Conservation (phyloP, 305 asterid species). For the Solanum hybrid region DNA sequence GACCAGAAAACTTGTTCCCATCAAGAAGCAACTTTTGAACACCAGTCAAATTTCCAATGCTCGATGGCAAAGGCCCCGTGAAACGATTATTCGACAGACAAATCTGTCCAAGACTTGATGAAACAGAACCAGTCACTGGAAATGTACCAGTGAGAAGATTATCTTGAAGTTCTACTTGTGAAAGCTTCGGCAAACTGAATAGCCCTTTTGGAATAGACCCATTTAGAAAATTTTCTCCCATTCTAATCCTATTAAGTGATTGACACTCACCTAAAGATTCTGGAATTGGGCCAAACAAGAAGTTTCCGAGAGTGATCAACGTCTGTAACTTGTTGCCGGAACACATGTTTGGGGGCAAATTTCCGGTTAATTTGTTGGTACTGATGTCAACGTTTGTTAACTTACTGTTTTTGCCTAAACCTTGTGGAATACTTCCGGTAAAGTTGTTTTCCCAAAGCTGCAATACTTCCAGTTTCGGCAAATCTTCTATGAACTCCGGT, state of each 20-base stretch:
- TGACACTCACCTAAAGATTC: conserved; percentile 60
- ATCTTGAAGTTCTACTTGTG: conserved; percentile 73
- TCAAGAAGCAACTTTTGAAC: conserved; percentile 87
- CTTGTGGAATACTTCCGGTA: conserved; percentile 69
- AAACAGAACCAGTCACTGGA: conserved; percentile 30
- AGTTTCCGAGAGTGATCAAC: conserved; percentile 62
- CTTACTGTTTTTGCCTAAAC: conserved; percentile 55
- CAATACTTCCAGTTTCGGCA: conserved; percentile 67
- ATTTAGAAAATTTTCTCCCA: conserved; percentile 76
- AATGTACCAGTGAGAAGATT: conserved; percentile 65
- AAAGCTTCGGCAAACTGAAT: conserved; percentile 49
- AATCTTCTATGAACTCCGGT: conserved; percentile 62
- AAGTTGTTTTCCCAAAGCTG: conserved; percentile 91
- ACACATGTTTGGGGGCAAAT: conserved; percentile 60
- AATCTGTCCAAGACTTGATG: conserved; percentile 55
- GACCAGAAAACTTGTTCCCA: conserved; percentile 79
- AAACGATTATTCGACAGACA: conserved; percentile 72
- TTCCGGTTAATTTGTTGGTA: conserved; percentile 75
- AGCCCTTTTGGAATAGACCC: conserved; percentile 77
- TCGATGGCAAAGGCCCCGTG: conserved; percentile 56
- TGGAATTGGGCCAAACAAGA: conserved; percentile 72
- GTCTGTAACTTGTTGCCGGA: conserved; percentile 47
- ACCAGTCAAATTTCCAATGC: conserved; percentile 61
- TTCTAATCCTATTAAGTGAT: conserved; percentile 60
- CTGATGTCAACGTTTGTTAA: conserved; percentile 57